A percentile compares a stretch with the other conserved stretches of the same genome.
Evolutionary conservation across 1,139 yeast species (phyloP).

Genomic region (Kluyveromyces sp.): DNA sequence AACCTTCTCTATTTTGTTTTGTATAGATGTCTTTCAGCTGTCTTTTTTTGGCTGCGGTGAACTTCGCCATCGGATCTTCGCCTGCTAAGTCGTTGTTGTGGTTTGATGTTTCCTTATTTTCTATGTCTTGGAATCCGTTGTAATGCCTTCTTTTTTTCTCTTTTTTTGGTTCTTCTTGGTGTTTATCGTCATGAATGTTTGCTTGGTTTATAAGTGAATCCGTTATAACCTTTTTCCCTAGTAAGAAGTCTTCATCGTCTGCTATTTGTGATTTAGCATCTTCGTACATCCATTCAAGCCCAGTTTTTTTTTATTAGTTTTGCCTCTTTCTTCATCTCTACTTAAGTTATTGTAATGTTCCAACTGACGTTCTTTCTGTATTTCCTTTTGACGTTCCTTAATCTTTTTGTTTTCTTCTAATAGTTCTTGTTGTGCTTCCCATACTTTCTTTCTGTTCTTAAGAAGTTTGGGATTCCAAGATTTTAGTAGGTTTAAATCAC

Average conservation of each 20-base stretch:
- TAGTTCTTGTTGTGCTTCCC: constrained; percentile 77
- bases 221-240: constrained; percentile 45
- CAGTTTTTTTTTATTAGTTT: constrained; percentile 38
- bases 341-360: constrained; percentile 49
- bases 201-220: constrained; percentile 21
- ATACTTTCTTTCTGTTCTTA: constrained; percentile 79
- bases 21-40: constrained; percentile 9
- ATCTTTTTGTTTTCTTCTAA: constrained; percentile 62
- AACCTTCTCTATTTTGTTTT: neutral
- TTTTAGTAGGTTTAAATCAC: constrained; percentile 75
- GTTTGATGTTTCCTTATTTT: constrained; percentile 5
- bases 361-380: constrained; percentile 55
- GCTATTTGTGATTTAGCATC: constrained; percentile 31
- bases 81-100: constrained; percentile 1
- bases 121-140: neutral
- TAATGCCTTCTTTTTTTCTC: neutral
- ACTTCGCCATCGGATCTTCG: constrained; percentile 15
- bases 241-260: constrained; percentile 39
- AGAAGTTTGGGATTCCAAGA: constrained; percentile 93
- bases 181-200: neutral
- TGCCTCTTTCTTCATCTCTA: constrained; percentile 30
- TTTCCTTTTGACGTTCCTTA: constrained; percentile 57
- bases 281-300: constrained; percentile 84
- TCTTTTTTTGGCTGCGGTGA: constrained; percentile 12
- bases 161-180: neutral